Evolutionary conservation across 1,284 basidiomycete genomes (phyloP).

Genomic region (Boletus semigastroideus): DNA sequence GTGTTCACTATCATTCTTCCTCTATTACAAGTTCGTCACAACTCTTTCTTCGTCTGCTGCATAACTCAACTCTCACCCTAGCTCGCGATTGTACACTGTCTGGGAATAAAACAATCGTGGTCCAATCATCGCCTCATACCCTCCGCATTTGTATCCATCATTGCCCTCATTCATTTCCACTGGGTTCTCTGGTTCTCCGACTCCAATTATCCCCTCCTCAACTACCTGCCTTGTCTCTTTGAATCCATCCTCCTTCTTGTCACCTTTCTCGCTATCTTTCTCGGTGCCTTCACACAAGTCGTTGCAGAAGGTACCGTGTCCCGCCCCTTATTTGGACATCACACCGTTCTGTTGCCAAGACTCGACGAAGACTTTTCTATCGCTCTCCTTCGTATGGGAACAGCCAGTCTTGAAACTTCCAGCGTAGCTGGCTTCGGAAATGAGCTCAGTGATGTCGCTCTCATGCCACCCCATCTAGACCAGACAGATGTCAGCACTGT

Average conservation of each 20-base stretch:
- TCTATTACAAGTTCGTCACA: slow-evolving; percentile 55
- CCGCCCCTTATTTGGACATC: slow-evolving; percentile 49
- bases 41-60: not conserved
- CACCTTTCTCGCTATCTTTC: slow-evolving; percentile 53
- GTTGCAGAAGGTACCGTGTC: slow-evolving; percentile 52
- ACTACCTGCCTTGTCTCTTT: slow-evolving; percentile 69
- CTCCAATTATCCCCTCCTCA: slow-evolving; percentile 61
- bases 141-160: slow-evolving; percentile 56
- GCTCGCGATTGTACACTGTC: slow-evolving; percentile 60
- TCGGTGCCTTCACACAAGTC: slow-evolving; percentile 65
- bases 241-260: slow-evolving; percentile 58
- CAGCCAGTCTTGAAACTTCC: slow-evolving; percentile 71
- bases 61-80: slow-evolving; percentile 26
- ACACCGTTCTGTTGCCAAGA: slow-evolving; percentile 42
- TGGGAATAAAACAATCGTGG: slow-evolving; percentile 61
- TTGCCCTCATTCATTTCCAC: slow-evolving; percentile 67
- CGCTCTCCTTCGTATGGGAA: slow-evolving; percentile 66
- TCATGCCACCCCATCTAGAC: slow-evolving; percentile 27
- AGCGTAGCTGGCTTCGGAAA: slow-evolving; percentile 70
- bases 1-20: slow-evolving; percentile 68
- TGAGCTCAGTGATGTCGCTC: slow-evolving; percentile 58
- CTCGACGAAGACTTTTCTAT: slow-evolving; percentile 75
- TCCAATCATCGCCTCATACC: slow-evolving; percentile 63
- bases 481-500: slow-evolving; percentile 30
- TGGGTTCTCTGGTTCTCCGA: slow-evolving; percentile 52